These are phyloP conservation scores for Penicillium nucicola DNA, from an alignment of 495 filamentous ascomycete genomes.

Conservation along the genomic window DNA sequence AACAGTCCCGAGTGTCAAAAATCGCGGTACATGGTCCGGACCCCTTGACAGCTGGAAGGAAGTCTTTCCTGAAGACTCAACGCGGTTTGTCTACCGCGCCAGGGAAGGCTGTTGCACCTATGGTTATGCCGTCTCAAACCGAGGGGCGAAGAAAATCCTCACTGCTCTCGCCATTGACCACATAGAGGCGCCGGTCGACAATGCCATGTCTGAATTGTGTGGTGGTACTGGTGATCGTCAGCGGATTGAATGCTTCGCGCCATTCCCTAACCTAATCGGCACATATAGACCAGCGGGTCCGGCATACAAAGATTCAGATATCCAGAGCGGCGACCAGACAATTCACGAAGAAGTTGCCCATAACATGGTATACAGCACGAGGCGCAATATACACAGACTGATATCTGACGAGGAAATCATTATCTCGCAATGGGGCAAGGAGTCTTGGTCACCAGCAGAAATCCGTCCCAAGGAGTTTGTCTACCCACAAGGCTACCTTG, in stretches of 20 bases:
- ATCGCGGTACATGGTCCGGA: conserved; percentile 15
- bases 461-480: conserved; percentile 18
- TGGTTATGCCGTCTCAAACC: conserved; percentile 52
- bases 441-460: conserved; percentile 21
- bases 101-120: conserved; percentile 25
- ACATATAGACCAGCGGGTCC: conserved; percentile 20
- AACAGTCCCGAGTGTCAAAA: conserved; percentile 16
- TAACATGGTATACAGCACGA: conserved; percentile 28
- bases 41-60: conserved; percentile 19
- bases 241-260: conserved; percentile 26
- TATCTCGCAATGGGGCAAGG: conserved; percentile 19
- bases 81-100: conserved; percentile 29
- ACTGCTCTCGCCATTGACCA: conserved; percentile 25
- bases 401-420: conserved; percentile 19
- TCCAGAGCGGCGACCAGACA: conserved; percentile 9
- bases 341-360: conserved; percentile 16
- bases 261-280: conserved; percentile 28
- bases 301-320: conserved; percentile 23
- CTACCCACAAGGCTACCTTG: conserved; percentile 23
- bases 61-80: conserved; percentile 20
- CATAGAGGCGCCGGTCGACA: conserved; percentile 22
- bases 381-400: conserved; percentile 26
- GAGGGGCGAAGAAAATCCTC: conserved; percentile 53
- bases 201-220: conserved; percentile 26
- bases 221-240: conserved; percentile 14